phyloP scores from a whole-genome alignment of 805 yeast genomes.

The Jamesozyma rosinii region DNA sequence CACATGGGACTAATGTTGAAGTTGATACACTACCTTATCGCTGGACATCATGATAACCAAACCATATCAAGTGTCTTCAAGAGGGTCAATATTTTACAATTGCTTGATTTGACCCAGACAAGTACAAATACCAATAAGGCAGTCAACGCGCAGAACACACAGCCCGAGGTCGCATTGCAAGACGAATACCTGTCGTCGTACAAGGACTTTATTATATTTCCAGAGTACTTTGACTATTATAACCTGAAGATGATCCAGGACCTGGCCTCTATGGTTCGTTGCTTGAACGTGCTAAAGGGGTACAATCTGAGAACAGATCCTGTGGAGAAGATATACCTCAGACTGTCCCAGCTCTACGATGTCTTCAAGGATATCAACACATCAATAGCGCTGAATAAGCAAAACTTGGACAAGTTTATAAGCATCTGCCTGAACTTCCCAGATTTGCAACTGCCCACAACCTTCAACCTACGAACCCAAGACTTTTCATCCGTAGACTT shows the following conservation, averaged over 20 bases:
- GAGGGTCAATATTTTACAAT: conserved; percentile 27
- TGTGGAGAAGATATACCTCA: conserved; percentile 5
- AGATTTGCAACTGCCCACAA: conserved; percentile 4
- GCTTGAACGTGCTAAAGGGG: conserved; percentile 10
- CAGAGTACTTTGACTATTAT: conserved; percentile 24
- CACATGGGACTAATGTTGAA: conserved; percentile 9
- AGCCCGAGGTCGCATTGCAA: conserved; percentile 14
- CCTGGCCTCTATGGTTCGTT: conserved; percentile 14
- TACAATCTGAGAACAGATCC: neutral
- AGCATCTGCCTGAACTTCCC: conserved; percentile 19
- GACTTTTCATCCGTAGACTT: conserved; percentile 16
- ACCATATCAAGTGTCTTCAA: conserved; percentile 24
- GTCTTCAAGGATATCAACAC: conserved; percentile 7
- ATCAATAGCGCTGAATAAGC: neutral
- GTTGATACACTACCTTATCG: conserved; percentile 13
- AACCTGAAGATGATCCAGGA: conserved; percentile 10
- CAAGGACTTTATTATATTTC: conserved; percentile 28
- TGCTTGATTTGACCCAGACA: conserved; percentile 20
- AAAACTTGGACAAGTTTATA: conserved; percentile 13
- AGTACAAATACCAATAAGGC: neutral
- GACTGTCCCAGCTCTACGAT: conserved; percentile 8
- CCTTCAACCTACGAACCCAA: conserved; percentile 16
- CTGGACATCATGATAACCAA: conserved; percentile 23
- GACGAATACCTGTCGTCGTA: conserved; percentile 28
- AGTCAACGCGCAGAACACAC: conserved; percentile 1